Base-by-base conservation (phyloP, 805 yeast genomes). In the Yarrowia divulgata region DNA sequence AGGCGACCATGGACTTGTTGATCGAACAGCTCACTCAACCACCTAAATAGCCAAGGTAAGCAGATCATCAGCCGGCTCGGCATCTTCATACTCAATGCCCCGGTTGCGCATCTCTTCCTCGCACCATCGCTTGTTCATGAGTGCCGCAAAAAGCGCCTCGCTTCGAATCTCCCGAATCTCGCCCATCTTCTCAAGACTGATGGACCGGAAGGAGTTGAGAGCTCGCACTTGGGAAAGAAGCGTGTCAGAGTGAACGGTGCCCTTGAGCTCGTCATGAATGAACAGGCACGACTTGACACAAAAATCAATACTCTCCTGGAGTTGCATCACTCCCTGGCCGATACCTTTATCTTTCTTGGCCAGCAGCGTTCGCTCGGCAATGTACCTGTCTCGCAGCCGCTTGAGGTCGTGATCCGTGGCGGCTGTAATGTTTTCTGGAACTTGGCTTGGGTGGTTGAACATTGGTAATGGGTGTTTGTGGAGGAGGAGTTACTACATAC, bases 391-490 rank as follows among this genome's bases (percentile, higher is more conserved):
- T 39, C 60, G 16, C 2, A 54, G 60, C 1, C 45, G 45, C 14
- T 39, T 54, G 35, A 54, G 60, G 14, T 54, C 60, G 19, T 54
- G 45, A 35, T 54, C 60, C 4, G 60, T 39, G 4, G 60, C 60
- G 5, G 60, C 13, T 3, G 60, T 39, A 19, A 54, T 37, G 60
- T 54, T 45, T 8, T 54, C 60, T 4, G 60, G 60, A 3, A 54
- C 45, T 39, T 54, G 60, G 60, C 60, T 54, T 8, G 60, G 60
- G 23, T 54, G 60, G 45, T 54, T 54, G 45, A 54, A 54, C 60
- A 54, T 52, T 18, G 8, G 39, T 10, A 32, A 32, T 29, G 13
- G 18, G 34, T 8, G 32, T 4, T 46, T 18, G 32, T 8, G 23
- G n/a, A 46, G 34, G 34, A 23, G 23, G 34, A 13, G 6, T 18